Evolutionary conservation across 257 asterid genomes (phyloP), one percentile per base, ranked within the genome.

Genomic region (Striga asiatica): DNA sequence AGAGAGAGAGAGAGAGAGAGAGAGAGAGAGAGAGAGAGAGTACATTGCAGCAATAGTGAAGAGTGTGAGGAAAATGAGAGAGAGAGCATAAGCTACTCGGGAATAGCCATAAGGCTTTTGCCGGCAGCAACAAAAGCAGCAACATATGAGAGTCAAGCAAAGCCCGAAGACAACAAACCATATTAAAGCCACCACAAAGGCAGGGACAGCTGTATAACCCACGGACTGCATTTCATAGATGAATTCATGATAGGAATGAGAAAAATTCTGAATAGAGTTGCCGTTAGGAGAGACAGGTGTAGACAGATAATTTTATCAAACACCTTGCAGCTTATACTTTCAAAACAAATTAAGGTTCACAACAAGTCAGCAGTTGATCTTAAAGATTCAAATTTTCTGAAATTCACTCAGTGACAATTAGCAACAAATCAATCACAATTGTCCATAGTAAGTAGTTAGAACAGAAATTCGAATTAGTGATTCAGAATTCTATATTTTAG

Each of bases 161-260:
- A 80, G 58, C 16, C 84, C 91, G 49, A 82, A 89, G 47, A 78
- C n/a, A 50, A 66, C 76, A 62, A 85, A 81, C 94, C 95, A 89
- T 54, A 76, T 60, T 24, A 66, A 83, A 27, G 71, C 95, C 64
- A 76, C 60, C 1, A 76, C 14, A 38, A 89, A 81, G 54, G 81
- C 73, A 1, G 96, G 94, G 57, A 54, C 85, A 49, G 85, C 89
- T 19, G 94, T 79, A 71, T 73, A 85, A 9, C 61, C 83, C 62
- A 89, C 95, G 3, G 94, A 85, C 93, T 80, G 93, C 79, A 74
- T 29, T 22, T 22, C 63, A 56, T n/a, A 58, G 38, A 71, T 37
- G 20, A 58, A 68, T 46, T 29, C 52, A 46, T 46, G 25, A 68
- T 53, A 55, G 49, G 19, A 8, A 7, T 32, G 9, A 21, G 53